phyloP scores from a whole-genome alignment of 768 basidiomycete genomes.

The Tephrocybe sp. region DNA sequence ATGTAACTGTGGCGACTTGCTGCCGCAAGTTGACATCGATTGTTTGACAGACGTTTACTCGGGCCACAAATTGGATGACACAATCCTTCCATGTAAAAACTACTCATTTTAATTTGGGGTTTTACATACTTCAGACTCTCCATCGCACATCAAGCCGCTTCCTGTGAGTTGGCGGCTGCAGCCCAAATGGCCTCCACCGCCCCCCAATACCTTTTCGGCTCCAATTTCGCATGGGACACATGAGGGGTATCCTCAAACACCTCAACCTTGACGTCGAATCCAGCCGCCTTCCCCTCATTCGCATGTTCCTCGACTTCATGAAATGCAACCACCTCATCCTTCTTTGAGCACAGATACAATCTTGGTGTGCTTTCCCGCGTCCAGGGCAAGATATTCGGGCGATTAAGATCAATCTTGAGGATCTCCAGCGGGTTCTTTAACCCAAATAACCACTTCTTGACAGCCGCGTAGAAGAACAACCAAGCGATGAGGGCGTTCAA shows the following conservation, averaged over 20 bases:
- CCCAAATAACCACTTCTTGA: slow-evolving; percentile 24
- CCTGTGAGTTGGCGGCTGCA: slow-evolving; percentile 20
- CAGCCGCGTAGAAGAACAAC: slow-evolving; percentile 22
- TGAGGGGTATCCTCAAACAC: slow-evolving; percentile 42
- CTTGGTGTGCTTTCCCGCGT: slow-evolving; percentile 36
- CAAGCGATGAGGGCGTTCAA: slow-evolving; percentile 25
- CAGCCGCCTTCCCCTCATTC: slow-evolving; percentile 26
- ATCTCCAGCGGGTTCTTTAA: slow-evolving; percentile 20
- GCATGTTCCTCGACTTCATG: slow-evolving; percentile 38
- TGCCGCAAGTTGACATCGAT: too few relatives aligned
- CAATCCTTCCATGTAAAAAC: too few relatives aligned
- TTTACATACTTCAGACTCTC: neutral
- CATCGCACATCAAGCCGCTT: neutral
- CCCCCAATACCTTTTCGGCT: slow-evolving; percentile 46
- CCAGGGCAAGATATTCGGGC: slow-evolving; percentile 38
- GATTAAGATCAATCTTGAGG: slow-evolving; percentile 29
- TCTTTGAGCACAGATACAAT: slow-evolving; percentile 46
- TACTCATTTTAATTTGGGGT: too few relatives aligned
- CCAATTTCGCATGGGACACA: slow-evolving; percentile 43
- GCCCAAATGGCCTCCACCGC: slow-evolving; percentile 38
- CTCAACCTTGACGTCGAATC: slow-evolving; percentile 31
- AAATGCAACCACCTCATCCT: slow-evolving; percentile 38
- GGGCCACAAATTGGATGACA: too few relatives aligned
- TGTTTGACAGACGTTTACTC: too few relatives aligned
- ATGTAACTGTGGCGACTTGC: too few relatives aligned